Evolutionary conservation across 306 rosid species (phyloP), one percentile per base, ranked within the genome.

Genomic region (Malus orientalis): DNA sequence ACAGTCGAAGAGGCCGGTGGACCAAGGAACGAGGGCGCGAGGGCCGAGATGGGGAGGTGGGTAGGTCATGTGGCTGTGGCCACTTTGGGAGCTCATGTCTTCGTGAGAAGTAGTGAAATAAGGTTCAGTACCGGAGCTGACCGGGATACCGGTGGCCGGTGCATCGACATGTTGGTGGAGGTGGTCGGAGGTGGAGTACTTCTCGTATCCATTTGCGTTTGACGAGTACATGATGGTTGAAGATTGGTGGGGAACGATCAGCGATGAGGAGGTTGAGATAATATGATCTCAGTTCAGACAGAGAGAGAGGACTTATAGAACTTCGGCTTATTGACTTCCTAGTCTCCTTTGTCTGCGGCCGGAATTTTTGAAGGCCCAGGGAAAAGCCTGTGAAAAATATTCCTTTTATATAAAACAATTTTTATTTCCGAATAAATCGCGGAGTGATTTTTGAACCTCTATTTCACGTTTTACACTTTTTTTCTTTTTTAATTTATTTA

Each of bases 1-100:
- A 86, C 93, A 91, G 30, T 84, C 92, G 14, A 80, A 87, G 42
- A 89, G 87, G 38, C 92, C 90, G 32, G 88, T 79, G 49, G 91
- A 89, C 96, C 96, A 91, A 0, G 86, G 84, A 2, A 70, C 85
- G 0, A 47, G 78, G 12, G 42, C 30, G 19, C 61, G 54, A 32
- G 81, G 76, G n/a, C 60, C 79, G 55, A 12, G 32, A 16, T 19
- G 69, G 7, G 59, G 0, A 19, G 67, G 66, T 2, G 5, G 19
- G 19, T 29, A 44, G 76, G 32, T 51, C 62, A 58, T n/a, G 40
- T 57, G 20, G 61, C 25, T 27, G 18, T 70, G 54, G 36, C 10
- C 8, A 61, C 36, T 36, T 8, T 32, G 12, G 40, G 7, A 62
- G 54, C 30, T 11, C 76, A 13, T 49, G 80, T 64, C 44, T 64